Conservation (phyloP, 23 red algal genomes). For the Cyanidiococcus yangmingshanensis region DNA sequence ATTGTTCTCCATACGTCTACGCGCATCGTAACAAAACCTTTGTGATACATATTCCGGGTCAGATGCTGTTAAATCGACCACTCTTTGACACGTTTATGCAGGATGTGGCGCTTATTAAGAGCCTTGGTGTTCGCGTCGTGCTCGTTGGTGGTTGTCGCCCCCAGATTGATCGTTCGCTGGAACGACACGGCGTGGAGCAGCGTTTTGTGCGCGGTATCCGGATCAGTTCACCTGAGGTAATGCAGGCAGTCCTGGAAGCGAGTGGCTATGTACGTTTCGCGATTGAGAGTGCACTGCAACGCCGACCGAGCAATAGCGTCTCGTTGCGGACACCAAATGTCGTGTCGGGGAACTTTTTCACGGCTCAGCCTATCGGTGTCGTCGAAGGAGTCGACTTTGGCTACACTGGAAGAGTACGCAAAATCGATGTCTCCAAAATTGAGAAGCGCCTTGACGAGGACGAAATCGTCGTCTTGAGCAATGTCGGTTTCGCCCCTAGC, state of each 20-base stretch:
- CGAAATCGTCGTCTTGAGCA: slow-evolving; percentile 83
- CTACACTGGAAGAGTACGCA: slow-evolving; percentile 67
- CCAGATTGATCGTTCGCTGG: slow-evolving; percentile 51
- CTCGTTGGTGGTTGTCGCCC: slow-evolving; percentile 66
- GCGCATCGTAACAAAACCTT: slow-evolving; percentile 61
- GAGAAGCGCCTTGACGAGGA: slow-evolving; percentile 52
- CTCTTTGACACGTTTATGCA: slow-evolving; percentile 71
- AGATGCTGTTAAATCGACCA: slow-evolving; percentile 34
- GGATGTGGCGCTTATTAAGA: slow-evolving; percentile 80
- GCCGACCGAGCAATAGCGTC: slow-evolving; percentile 60
- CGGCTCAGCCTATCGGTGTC: slow-evolving; percentile 81
- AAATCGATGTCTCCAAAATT: slow-evolving; percentile 61
- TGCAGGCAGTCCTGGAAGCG: slow-evolving; percentile 57
- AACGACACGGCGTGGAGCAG: slow-evolving; percentile 20
- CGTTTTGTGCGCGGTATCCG: slow-evolving; percentile 45
- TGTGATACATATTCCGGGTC: slow-evolving; percentile 94
- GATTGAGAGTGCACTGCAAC: slow-evolving; percentile 61
- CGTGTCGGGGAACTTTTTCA: slow-evolving; percentile 82
- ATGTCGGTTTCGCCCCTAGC: slow-evolving; percentile 67
- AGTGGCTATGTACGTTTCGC: slow-evolving; percentile 71
- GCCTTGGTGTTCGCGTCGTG: slow-evolving; percentile 74
- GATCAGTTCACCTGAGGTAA: slow-evolving; percentile 39
- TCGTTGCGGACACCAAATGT: slow-evolving; percentile 35
- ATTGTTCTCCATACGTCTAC: slow-evolving; percentile 75
- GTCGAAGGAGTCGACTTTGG: slow-evolving; percentile 89